These are phyloP conservation scores for Chenopodium quinoa DNA, from an alignment of 148 eudicot species.

Conservation along the genomic window DNA sequence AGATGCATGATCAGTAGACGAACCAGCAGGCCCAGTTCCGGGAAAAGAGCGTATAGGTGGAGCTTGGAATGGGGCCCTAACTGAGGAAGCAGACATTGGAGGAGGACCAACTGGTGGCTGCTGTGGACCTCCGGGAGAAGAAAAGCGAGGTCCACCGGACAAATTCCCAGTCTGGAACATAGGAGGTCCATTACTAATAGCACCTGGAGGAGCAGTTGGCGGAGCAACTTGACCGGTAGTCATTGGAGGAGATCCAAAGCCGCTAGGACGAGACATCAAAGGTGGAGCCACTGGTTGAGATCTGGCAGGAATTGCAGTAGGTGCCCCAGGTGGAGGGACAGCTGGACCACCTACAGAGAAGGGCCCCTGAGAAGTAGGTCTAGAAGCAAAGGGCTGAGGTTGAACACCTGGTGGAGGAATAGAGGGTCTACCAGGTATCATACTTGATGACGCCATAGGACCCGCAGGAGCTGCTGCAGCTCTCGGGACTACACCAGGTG, in stretches of 20 bases:
- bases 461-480: slow-evolving; percentile 44
- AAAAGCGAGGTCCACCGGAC: slow-evolving; percentile 54
- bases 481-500: slow-evolving; percentile 73
- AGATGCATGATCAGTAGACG: slow-evolving; percentile 32
- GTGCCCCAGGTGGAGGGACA: slow-evolving; percentile 30
- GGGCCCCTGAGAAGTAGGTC: slow-evolving; percentile 54
- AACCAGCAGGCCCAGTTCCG: slow-evolving; percentile 44
- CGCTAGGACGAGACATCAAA: slow-evolving; percentile 49
- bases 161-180: slow-evolving; percentile 39
- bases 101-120: slow-evolving; percentile 54
- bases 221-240: slow-evolving; percentile 36
- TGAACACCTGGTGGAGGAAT: slow-evolving; percentile 44
- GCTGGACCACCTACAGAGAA: slow-evolving; percentile 29
- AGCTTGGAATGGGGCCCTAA: slow-evolving; percentile 49
- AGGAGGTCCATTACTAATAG: slow-evolving; percentile 65
- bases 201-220: slow-evolving; percentile 34
- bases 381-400: slow-evolving; percentile 50
- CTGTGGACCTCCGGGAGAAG: slow-evolving; percentile 47
- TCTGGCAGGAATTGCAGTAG: slow-evolving; percentile 35
- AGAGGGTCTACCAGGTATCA: slow-evolving; percentile 46
- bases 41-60: slow-evolving; percentile 50
- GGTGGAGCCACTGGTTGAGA: slow-evolving; percentile 33
- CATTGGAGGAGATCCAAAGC: slow-evolving; percentile 48
- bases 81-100: slow-evolving; percentile 35
- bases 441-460: slow-evolving; percentile 46